Percentiles rank a stretch among this genome's conserved stretches.
These are phyloP conservation scores for Amanita fuliginea DNA, from an alignment of 768 basidiomycete genomes.

Conservation along the genomic window DNA sequence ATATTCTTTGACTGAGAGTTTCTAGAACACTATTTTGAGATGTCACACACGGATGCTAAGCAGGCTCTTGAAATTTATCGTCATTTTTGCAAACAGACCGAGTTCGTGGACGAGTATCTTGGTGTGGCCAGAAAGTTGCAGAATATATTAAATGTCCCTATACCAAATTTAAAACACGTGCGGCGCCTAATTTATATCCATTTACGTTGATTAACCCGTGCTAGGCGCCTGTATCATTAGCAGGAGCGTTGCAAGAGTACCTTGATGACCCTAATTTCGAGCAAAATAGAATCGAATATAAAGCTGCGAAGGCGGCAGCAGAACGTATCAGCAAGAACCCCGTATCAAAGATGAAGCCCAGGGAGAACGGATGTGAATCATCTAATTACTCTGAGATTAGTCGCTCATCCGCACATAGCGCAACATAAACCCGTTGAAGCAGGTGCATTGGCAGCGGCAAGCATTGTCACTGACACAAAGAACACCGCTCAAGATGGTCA, in stretches of 20 bases:
- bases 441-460: not conserved
- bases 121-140: conserved; percentile 88
- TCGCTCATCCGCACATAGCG: not conserved
- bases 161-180: conserved; percentile 90
- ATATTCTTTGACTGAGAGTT: conserved; percentile 14
- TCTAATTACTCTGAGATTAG: not conserved
- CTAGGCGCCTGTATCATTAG: conserved; percentile 95
- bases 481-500: conserved; percentile 28
- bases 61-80: conserved; percentile 84
- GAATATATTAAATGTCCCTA: conserved; percentile 85
- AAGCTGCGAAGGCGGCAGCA: conserved; percentile 58
- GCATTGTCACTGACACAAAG: conserved; percentile 8
- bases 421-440: not conserved
- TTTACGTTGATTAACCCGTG: not conserved
- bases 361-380: conserved; percentile 19
- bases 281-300: conserved; percentile 89
- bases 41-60: conserved; percentile 88
- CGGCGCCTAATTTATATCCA: conserved; percentile 18
- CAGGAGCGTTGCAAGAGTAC: conserved; percentile 89
- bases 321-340: conserved; percentile 25
- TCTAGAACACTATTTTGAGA: conserved; percentile 96
- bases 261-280: conserved; percentile 96
- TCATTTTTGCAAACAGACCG: conserved; percentile 89
- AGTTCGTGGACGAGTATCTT: conserved; percentile 86
- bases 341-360: conserved; percentile 13